Evolutionary conservation across 495 filamentous ascomycete genomes (phyloP), one percentile per base, ranked within the genome.

Genomic region (Penicillium silybi): DNA sequence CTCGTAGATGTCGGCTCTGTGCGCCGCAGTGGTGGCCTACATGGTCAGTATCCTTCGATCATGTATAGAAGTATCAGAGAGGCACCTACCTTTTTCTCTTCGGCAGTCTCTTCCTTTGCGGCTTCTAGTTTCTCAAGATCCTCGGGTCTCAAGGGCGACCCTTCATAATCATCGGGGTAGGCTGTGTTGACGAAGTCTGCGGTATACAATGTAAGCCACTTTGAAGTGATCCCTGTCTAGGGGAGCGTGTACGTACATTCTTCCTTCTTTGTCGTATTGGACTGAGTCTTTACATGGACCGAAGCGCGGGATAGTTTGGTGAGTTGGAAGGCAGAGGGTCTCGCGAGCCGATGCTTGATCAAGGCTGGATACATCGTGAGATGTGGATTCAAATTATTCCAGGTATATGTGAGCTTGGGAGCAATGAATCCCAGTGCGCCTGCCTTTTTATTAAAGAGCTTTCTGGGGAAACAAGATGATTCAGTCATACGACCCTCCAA

Each of bases 131-230:
- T 48, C 39, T 51, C 27, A 17, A 57, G 29, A 15, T 50, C 19
- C 10, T 61, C 53, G 9, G 45, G 6, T 15, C 34, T 44, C 40
- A 61, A 29, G 11, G 46, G 23, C 10, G 58, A 51, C 20, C 44
- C 35, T 39, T 60, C 57, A 16, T 38, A 57, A 11, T 61, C 58
- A 48, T 61, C 58, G 11, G 58, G 58, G 34, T 54, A 57, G 3
- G 58, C 49, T 15, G 58, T 54, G 20, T 25, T 44, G 6, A 60
- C n/a, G 43, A 34, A 60, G 35, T 53, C 57, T 60, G 16, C 7
- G 15, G 1, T 17, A 13, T 1, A 41, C 11, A 15, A 10, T 22
- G 10, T 46, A 7, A 45, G 32, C 44, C 5, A 16, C 1, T 15
- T 17, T 32, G 8, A 15, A 15, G 7, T 17, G 10, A 9, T 17